Evolutionary conservation across 768 basidiomycete species (phyloP), one percentile per base, ranked within the genome.

Genomic region (Xerocomus spinulosus): DNA sequence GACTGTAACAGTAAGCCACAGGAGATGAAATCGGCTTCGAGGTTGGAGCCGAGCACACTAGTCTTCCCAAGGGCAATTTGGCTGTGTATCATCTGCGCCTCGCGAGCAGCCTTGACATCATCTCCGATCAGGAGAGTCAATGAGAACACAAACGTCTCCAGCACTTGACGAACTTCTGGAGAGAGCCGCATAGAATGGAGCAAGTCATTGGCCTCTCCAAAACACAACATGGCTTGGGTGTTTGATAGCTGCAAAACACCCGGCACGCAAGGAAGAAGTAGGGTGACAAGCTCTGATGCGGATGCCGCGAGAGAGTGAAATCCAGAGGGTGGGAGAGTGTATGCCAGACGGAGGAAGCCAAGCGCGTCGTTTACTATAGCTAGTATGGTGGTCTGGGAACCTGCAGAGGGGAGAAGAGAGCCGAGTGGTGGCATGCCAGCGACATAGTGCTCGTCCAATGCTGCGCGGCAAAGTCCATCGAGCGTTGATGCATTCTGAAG

Each of bases 31-130:
- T 89, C 87, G 12, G 78, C 76, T 53, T 82, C 80, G 2, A 83
- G 80, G 54, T 72, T 79, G 18, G 82, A 70, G 10, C 77, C 79
- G 25, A 79, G 58, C 42, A 77, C 67, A 48, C 83, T 80, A 13
- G 71, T 74, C 60, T 82, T 86, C 17, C 78, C 78, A 25, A 82
- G 61, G 9, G 75, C 69, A 44, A 82, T 60, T 48, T 83, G 84
- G 32, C 82, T 78, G 44, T 86, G 85, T 69, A 85, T 78, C 65
- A 85, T 74, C 49, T 87, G 83, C 14, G 82, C 79, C 65, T 88
- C 85, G 48, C 79, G 72, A n/a, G 81, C 76, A 39, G 73, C 76
- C 60, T 84, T 86, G 21, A 77, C 79, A 48, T 87, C 85, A 54
- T 87, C 85, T 32, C 81, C 82, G 26, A 85, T 72, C 25, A 81